Base-by-base conservation (phyloP, 2,329 filamentous ascomycete species). In the Phoma sp. region DNA sequence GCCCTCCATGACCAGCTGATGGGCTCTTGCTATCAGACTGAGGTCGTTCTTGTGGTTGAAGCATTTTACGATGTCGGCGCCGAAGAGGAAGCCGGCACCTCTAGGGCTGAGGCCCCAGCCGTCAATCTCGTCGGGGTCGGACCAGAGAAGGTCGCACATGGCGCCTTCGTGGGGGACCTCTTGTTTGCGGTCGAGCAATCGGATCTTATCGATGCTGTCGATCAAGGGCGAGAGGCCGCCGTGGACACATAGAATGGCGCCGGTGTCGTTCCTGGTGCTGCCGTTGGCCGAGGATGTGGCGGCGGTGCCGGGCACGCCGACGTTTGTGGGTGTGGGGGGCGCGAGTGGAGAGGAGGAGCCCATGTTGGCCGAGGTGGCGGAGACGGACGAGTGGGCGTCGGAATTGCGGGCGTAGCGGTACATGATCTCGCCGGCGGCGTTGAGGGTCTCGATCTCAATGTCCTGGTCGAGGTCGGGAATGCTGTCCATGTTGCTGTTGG, bases 91-190 rank as follows among this genome's bases (percentile, higher is more conserved):
- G 0, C 95, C 95, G 0, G 95, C 95, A 9, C 95, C 95, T 33
- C 94, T 91, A 0, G 95, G 95, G 1, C 91, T 96, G 6, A 98
- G 80, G 10, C 93, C 94, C 95, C 95, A 99, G 56, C 93, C 94
- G 72, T 97, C 93, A 60, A 97, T 96, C 68, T 99, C 95, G 75
- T 99, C 95, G 0, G 95, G 95, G 71, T 99, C 95, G 0, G 92
- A 97, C 95, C 95, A 99, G 2, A 99, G 84, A 0, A 99, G 83
- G 76, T 99, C 95, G 77, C 95, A 99, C 95, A 99, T 99, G 72
- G 95, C 92, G 51, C 95, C 95, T 79, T 99, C 95, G 72, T 99
- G 95, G 0, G 95, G 95, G 0, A 99, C 95, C 78, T 99, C 95
- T 78, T 99, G 95, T 76, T 98, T 98, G 25, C 69, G 88, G 74